Conservation (phyloP, 1,284 basidiomycete species). For the Boletellus deceptivus region DNA sequence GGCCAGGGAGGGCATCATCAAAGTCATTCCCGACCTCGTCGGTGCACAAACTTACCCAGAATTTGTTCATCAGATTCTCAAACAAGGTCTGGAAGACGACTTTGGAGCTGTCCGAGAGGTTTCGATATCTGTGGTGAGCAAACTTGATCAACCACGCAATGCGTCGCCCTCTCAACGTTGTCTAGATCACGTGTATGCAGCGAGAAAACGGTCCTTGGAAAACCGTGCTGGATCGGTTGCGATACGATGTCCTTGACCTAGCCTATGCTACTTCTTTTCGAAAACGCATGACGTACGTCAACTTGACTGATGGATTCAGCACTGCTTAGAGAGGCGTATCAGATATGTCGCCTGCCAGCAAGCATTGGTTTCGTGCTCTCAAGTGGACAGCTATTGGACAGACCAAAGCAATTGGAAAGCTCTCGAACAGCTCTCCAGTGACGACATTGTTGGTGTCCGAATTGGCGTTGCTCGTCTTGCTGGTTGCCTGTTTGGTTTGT, state of each 20-base stretch:
- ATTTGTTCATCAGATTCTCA: constrained; percentile 47
- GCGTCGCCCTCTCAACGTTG: constrained; percentile 9
- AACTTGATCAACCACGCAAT: not conserved
- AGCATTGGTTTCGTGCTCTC: constrained; percentile 49
- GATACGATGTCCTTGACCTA: constrained; percentile 52
- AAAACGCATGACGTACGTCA: constrained; percentile 72
- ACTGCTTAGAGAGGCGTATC: constrained; percentile 4
- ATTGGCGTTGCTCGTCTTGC: constrained; percentile 78
- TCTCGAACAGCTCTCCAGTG: constrained; percentile 59
- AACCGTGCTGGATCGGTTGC: constrained; percentile 41
- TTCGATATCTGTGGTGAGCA: constrained; percentile 49
- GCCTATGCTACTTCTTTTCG: constrained; percentile 59
- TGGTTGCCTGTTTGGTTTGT: constrained; percentile 53
- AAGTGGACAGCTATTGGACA: constrained; percentile 41
- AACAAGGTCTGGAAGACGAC: constrained; percentile 70
- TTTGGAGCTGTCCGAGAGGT: constrained; percentile 85
- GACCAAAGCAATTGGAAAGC: constrained; percentile 56
- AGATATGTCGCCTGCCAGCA: constrained; percentile 75
- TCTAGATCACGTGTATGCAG: constrained; percentile 23
- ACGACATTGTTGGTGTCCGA: constrained; percentile 83
- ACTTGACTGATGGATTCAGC: constrained; percentile 9
- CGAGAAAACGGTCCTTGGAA: constrained; percentile 25
- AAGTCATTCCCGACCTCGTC: constrained; percentile 46
- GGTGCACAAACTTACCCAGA: constrained; percentile 33
- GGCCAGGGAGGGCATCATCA: constrained; percentile 71